Conservation (phyloP, 2,329 filamentous ascomycete genomes). For the Penicillium expansum region DNA sequence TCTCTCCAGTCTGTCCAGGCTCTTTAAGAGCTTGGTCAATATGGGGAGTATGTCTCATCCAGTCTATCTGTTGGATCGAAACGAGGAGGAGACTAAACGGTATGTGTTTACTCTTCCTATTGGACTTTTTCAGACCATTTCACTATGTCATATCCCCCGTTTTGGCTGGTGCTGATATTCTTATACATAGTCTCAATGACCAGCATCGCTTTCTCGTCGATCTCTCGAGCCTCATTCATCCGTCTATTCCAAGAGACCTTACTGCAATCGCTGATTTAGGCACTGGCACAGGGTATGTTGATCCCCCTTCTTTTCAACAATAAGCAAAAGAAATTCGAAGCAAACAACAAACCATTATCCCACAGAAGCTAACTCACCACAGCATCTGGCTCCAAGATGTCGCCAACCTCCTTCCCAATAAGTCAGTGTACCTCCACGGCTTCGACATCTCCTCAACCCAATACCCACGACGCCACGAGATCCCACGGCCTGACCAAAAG, state of each 20-base stretch:
- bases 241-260: conserved; percentile 25
- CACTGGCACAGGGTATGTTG: conserved; percentile 31
- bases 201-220: conserved; percentile 28
- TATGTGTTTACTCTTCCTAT: conserved; percentile 5
- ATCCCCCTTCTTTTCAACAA: background rate
- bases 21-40: background rate
- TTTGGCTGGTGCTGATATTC: background rate
- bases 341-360: background rate
- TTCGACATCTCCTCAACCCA: conserved; percentile 35
- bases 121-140: background rate
- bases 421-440: conserved; percentile 22
- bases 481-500: conserved; percentile 11
- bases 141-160: too few species aligned
- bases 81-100: conserved; percentile 23
- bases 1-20: background rate
- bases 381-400: conserved; percentile 29
- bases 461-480: conserved; percentile 19
- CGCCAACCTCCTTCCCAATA: conserved; percentile 3
- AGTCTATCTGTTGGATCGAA: conserved; percentile 22
- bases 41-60: conserved; percentile 5
- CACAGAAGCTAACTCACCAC: background rate
- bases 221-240: conserved; percentile 23
- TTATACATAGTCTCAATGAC: conserved; percentile 19
- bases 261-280: conserved; percentile 26
- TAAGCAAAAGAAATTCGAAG: too few species aligned